Evolutionary conservation across 306 rosid species (phyloP), one percentile per base, ranked within the genome.

Genomic region (Dryas alaskensis): DNA sequence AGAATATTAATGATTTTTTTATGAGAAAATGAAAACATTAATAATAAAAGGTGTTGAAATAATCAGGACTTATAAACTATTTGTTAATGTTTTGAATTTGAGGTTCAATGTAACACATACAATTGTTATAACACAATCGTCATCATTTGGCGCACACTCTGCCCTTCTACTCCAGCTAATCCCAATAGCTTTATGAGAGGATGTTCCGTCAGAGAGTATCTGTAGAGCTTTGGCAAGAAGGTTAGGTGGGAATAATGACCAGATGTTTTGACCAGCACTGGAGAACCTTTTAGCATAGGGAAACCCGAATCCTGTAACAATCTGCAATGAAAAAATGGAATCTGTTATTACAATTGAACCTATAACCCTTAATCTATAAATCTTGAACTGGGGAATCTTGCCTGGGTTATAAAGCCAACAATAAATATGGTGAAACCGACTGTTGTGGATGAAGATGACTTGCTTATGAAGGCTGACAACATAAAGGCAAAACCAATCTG

Each of bases 231-330:
- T 44, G 72, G 96, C 83, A 59, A 93, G 89, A 79, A 90, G 92
- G 73, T 91, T 91, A 17, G 98, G 98, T 0, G 98, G 96, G 86
- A 89, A 91, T 25, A 93, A 54, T 51, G 98, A 89, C 94, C 94
- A 89, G 80, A 85, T 3, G 57, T 11, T 3, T 78, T 81, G 85
- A 40, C 58, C 1, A 65, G 39, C 45, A 7, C 19, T 65, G 19
- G 84, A 76, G 71, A 66, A 47, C 77, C 13, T 0, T 0, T 22
- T 0, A 0, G 3, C 2, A 51, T 93, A 91, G 51, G 93, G 93
- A 81, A 81, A 82, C 51, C 92, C 91, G 47, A 62, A 79, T 61
- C 3, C 70, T 52, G 83, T 73, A 49, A 82, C 85, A 9, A 86
- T 45, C 98, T 93, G 92, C 81, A 78, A 62, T 73, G 22, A 59